Evolutionary conservation across 148 eudicot genomes (phyloP), one percentile per base, ranked within the genome.

Genomic region (Vaccinium darrowii): DNA sequence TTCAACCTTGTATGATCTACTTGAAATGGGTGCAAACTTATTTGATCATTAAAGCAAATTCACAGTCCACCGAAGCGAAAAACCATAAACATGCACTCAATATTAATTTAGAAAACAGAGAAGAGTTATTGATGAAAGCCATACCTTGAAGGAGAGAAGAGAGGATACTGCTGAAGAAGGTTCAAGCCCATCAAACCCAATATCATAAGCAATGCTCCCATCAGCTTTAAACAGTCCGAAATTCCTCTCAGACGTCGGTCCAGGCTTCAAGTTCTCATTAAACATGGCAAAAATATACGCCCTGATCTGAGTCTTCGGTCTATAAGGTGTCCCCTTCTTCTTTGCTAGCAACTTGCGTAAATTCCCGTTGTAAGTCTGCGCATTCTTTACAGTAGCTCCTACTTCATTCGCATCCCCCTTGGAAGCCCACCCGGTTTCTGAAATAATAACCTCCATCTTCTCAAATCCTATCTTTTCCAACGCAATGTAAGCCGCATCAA

Each of bases 341-440:
- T 92, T 95, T 83, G 78, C 14, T 23, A 95, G 84, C 89, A 82
- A 76, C 85, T 94, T 95, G 27, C 87, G 87, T 51, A 95, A 75
- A 84, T 94, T 94, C 10, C 50, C 9, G 58, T 95, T 94, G 52
- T 94, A 95, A 23, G 92, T 91, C 84, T 83, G 86, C 0, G 98
- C 98, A 82, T 95, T 95, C 51, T 87, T 84, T 25, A 87, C 1
- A 0, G 87, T 84, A 0, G 98, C 94, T 3, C 93, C 98, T 9
- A 79, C 81, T 82, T 95, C 98, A 51, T 88, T 89, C 0, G 84
- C 86, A 62, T 95, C 98, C 3, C 98, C 98, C 9, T 83, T 86
- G 1, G 98, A 95, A 0, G 96, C 98, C 98, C 98, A 95, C 36
- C 98, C 98, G 1, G 98, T 95, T 85, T 95, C 98, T 0, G 98